Percentiles rank a stretch among this genome's conserved stretches.
Evolutionary conservation across 352 stramenopile genomes (phyloP).

Genomic region (Phytophthora nicotianae): DNA sequence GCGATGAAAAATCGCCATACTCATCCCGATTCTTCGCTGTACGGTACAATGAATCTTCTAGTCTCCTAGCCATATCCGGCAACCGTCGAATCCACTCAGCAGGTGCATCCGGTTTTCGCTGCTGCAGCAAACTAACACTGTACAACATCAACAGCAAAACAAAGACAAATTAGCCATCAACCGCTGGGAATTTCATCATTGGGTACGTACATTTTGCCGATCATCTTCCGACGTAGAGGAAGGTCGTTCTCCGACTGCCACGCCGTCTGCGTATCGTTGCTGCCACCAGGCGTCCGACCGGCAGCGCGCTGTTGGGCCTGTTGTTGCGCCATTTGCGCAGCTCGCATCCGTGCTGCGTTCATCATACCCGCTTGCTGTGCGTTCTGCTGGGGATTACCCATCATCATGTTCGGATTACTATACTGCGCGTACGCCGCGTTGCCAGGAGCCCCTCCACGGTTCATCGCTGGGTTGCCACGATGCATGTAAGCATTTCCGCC

Average conservation of each 20-base stretch:
- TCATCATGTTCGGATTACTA: slow-evolving; percentile 75
- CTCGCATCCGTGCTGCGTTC: slow-evolving; percentile 54
- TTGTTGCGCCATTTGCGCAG: slow-evolving; percentile 44
- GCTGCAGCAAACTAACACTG: slow-evolving; percentile 95
- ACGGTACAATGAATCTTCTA: slow-evolving; percentile 98
- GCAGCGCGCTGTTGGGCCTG: slow-evolving; percentile 61
- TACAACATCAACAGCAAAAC: slow-evolving; percentile 10
- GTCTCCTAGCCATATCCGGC: slow-evolving; percentile 97
- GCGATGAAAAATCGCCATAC: slow-evolving; percentile 95
- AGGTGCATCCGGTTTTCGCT: slow-evolving; percentile 96
- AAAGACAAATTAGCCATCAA: slow-evolving; percentile 2
- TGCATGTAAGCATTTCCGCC: slow-evolving; percentile 65
- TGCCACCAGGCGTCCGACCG: slow-evolving; percentile 37
- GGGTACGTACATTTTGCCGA: slow-evolving; percentile 87
- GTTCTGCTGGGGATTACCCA: slow-evolving; percentile 39
- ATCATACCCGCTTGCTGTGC: slow-evolving; percentile 43
- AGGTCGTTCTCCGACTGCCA: slow-evolving; percentile 91
- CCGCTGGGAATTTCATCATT: background rate
- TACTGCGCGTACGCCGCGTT: slow-evolving; percentile 63
- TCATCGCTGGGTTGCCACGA: slow-evolving; percentile 63
- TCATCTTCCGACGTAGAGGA: slow-evolving; percentile 88
- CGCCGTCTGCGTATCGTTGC: slow-evolving; percentile 62
- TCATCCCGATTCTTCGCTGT: slow-evolving; percentile 93
- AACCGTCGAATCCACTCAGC: slow-evolving; percentile 97
- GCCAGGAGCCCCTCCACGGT: slow-evolving; percentile 41